Percentiles rank a stretch among this genome's conserved stretches.
These are phyloP conservation scores for Mortierella sp. DNA, from an alignment of 371 early-diverging fungal genomes.

Conservation along the genomic window DNA sequence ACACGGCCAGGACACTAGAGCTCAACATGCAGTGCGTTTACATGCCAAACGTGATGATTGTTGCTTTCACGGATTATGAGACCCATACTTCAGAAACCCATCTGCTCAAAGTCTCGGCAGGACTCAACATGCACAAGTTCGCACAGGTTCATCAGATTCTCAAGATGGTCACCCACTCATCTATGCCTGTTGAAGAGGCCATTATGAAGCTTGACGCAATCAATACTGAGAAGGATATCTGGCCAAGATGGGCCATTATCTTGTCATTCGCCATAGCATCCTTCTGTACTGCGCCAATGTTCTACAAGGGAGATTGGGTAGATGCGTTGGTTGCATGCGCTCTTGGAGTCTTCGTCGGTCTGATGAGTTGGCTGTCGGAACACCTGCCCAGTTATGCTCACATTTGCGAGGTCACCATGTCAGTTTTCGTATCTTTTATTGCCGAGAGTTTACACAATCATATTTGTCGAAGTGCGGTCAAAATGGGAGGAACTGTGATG, in stretches of 20 bases:
- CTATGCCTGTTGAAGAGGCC: constrained; percentile 68
- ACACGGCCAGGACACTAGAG: constrained; percentile 68
- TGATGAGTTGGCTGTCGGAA: constrained; percentile 71
- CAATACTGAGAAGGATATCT: constrained; percentile 64
- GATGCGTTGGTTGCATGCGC: constrained; percentile 70
- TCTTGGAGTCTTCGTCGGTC: constrained; percentile 70
- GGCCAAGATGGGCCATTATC: constrained; percentile 62
- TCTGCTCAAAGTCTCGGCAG: constrained; percentile 67
- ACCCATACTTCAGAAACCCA: constrained; percentile 83
- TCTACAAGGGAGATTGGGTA: constrained; percentile 75
- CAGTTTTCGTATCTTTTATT: constrained; percentile 71
- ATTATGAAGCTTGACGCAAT: constrained; percentile 70
- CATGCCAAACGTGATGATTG: constrained; percentile 76
- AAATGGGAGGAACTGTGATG: constrained; percentile 73
- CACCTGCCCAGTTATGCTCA: constrained; percentile 75
- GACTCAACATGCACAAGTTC: constrained; percentile 73
- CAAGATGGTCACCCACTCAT: constrained; percentile 62
- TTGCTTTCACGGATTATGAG: constrained; percentile 79
- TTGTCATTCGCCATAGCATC: constrained; percentile 70
- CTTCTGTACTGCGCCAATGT: constrained; percentile 71
- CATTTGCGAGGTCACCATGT: constrained; percentile 74
- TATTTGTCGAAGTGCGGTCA: constrained; percentile 71
- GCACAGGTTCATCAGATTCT: constrained; percentile 69
- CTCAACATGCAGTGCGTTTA: constrained; percentile 71
- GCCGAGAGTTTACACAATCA: constrained; percentile 62